A percentile compares a stretch with the other conserved stretches of the same genome.
phyloP scores from a whole-genome alignment of 139 green algal genomes.

The Spirogloea muscicola region DNA sequence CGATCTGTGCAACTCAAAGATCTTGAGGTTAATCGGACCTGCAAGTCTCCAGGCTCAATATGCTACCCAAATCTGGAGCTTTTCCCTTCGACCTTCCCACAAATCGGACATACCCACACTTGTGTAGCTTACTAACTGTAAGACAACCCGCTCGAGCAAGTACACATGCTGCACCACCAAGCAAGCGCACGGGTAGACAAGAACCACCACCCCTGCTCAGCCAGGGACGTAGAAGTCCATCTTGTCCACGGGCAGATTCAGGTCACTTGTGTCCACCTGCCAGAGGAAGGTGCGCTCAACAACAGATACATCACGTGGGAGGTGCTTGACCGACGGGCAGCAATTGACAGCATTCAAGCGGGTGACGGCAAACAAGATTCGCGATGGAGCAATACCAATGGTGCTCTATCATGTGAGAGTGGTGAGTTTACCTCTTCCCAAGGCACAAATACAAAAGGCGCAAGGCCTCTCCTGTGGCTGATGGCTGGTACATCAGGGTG shows the following conservation, averaged over 20 bases:
- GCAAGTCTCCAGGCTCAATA: no score
- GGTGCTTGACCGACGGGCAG: neutral
- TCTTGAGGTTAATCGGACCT: no score
- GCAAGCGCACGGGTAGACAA: no score
- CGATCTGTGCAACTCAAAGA: no score
- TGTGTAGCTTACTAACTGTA: no score
- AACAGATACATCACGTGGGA: neutral
- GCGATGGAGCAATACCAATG: neutral
- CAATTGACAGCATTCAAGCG: neutral
- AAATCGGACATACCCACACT: no score
- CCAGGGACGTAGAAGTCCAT: constrained; percentile 76
- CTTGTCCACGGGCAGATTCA: constrained; percentile 67
- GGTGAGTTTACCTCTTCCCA: constrained; percentile 15
- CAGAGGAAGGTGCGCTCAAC: constrained; percentile 19
- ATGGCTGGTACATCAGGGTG: constrained; percentile 40
- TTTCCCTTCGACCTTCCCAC: no score
- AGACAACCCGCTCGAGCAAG: no score
- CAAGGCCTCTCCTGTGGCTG: constrained; percentile 15
- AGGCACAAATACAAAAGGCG: constrained; percentile 40
- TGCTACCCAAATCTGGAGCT: no score
- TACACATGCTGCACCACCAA: no score
- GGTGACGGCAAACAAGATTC: neutral
- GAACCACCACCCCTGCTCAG: no score
- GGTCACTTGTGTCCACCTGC: constrained; percentile 45
- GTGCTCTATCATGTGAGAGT: neutral